phyloP scores from a whole-genome alignment of 2,329 filamentous ascomycete species.

The Sphaerulina vaccinii region DNA sequence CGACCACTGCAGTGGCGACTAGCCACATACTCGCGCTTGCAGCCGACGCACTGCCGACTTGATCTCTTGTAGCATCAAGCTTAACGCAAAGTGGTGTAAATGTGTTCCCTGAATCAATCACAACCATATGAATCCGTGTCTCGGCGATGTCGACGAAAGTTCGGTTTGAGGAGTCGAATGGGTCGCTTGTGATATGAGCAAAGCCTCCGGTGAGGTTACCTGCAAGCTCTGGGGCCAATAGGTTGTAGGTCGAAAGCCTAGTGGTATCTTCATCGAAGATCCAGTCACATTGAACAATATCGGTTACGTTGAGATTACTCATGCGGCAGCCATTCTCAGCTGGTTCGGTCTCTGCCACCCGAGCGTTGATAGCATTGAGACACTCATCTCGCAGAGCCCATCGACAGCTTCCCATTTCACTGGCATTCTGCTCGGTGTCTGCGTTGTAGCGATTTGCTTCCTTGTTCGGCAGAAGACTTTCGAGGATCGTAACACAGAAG shows the following conservation, averaged over 20 bases:
- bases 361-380: conserved; percentile 8
- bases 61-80: conserved; percentile 7
- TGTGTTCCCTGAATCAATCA: conserved; percentile 17
- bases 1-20: conserved; percentile 8
- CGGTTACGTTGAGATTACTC: conserved; percentile 3
- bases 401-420: conserved; percentile 16
- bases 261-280: conserved; percentile 8
- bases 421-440: conserved; percentile 15
- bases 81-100: conserved; percentile 16
- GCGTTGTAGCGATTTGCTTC: conserved; percentile 8
- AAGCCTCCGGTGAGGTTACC: conserved; percentile 10
- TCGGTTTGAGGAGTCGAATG: conserved; percentile 10
- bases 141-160: conserved; percentile 13
- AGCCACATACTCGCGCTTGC: conserved; percentile 11
- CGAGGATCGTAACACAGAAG: conserved; percentile 19
- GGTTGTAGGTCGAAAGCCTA: conserved; percentile 14
- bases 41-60: conserved; percentile 7
- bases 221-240: not conserved
- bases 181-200: conserved; percentile 16
- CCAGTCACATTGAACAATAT: conserved; percentile 12
- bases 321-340: conserved; percentile 15
- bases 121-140: conserved; percentile 13
- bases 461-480: conserved; percentile 5
- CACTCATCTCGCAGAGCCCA: conserved; percentile 13
- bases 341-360: conserved; percentile 8